phyloP scores from a whole-genome alignment of 1,139 yeast species.

The Sugiyamaella neomexicana region DNA sequence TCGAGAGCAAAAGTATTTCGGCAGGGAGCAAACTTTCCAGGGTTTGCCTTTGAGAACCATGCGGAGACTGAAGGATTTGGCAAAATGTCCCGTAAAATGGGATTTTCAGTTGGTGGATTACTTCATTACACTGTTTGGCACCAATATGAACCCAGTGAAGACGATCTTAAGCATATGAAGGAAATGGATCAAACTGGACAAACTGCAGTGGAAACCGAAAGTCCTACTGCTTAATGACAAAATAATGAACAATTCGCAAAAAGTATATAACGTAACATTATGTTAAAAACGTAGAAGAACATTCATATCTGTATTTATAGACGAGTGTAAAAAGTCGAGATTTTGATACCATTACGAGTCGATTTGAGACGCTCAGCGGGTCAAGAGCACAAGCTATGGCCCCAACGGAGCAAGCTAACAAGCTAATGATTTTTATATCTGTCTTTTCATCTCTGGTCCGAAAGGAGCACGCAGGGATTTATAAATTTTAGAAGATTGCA shows the following conservation, averaged over 20 bases:
- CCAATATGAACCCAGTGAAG: conserved; percentile 83
- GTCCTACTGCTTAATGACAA: not conserved
- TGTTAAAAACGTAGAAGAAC: no score
- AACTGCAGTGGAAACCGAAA: conserved; percentile 1
- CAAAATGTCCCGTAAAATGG: conserved; percentile 78
- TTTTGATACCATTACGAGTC: no score
- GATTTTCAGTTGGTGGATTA: conserved; percentile 74
- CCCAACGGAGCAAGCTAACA: no score
- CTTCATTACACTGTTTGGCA: conserved; percentile 95
- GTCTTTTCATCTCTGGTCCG: no score
- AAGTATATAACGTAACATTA: no score
- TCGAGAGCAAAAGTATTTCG: conserved; percentile 80
- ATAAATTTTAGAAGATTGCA: no score
- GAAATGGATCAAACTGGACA: conserved; percentile 72
- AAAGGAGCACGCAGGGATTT: no score
- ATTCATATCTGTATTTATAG: no score
- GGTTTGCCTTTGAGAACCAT: conserved; percentile 84
- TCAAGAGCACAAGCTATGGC: no score
- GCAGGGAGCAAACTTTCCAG: conserved; percentile 83
- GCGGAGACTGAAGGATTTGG: conserved; percentile 96
- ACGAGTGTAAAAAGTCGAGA: no score
- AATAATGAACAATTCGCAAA: not conserved
- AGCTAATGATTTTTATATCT: no score
- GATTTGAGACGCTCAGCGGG: no score
- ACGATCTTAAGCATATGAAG: conserved; percentile 88